These are phyloP conservation scores for Ustilago trichophora DNA, from an alignment of 1,284 basidiomycete genomes.

Conservation along the genomic window DNA sequence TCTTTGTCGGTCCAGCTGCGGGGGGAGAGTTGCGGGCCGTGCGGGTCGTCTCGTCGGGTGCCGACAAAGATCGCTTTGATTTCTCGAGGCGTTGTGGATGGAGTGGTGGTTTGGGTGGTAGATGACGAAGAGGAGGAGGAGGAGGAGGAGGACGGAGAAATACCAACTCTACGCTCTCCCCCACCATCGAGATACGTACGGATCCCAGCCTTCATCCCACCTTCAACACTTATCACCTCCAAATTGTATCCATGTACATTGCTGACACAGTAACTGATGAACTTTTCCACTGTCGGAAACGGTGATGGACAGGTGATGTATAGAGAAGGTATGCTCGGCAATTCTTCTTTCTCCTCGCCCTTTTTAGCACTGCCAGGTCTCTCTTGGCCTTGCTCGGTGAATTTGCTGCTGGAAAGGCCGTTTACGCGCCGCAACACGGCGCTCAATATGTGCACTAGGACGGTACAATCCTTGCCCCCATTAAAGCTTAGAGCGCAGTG, in stretches of 20 bases:
- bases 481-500: constrained; percentile 81
- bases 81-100: too few relatives aligned
- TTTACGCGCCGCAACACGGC: constrained; percentile 72
- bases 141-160: too few relatives aligned
- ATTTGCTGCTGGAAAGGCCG: constrained; percentile 3
- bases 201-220: constrained; percentile 84
- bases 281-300: constrained; percentile 83
- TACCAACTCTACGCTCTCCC: constrained; percentile 51
- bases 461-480: constrained; percentile 95
- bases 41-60: constrained; percentile 86
- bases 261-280: constrained; percentile 74
- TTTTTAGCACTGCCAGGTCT: too few relatives aligned
- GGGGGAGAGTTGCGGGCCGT: constrained; percentile 71
- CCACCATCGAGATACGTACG: constrained; percentile 73
- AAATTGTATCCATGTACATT: constrained; percentile 76
- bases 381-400: neutral
- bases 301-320: constrained; percentile 91
- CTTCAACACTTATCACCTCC: constrained; percentile 78
- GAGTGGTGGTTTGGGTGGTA: too few relatives aligned
- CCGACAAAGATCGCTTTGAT: constrained; percentile 86
- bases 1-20: constrained; percentile 67
- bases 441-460: constrained; percentile 87
- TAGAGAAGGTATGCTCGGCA: constrained; percentile 76
- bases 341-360: neutral
- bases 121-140: neutral